Base-by-base conservation (phyloP, 805 yeast species). In the Tetrapisispora taiwanensis region DNA sequence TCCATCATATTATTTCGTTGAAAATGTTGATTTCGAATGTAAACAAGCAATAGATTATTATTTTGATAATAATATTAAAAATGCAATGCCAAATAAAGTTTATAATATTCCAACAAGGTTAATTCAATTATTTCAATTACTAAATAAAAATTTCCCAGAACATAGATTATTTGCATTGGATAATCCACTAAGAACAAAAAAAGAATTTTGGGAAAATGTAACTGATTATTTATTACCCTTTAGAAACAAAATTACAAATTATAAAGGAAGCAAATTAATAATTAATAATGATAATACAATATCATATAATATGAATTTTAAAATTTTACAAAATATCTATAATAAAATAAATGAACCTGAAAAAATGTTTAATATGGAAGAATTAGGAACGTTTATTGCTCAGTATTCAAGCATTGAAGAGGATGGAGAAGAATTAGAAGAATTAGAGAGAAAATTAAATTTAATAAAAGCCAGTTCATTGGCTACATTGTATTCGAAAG, bases 141-240 rank as follows among this genome's bases (percentile, higher is more conserved):
- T 60, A 30, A 48, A 52, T 33, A 37, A 36, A 4, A 45, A 50
- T 37, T 51, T 56, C 8, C 63, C 64, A 6, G 58, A 54, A 34
- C 54, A 58, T 42, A 49, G 51, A 27, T 39, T 61, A 3, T 51
- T 61, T 33, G 53, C 56, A 17, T 43, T 61, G 14, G 66, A 61
- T 41, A 39, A 43, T 3, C 56, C 58, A n/a, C 19, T 36, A 3
- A 14, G 39, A 36, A n/a, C 30, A 4, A 36, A 36, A 15, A 22
- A 12, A 36, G 12, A n/a, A 9, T 24, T 24, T 15, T 2, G 22
- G 2, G 30, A 36, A 13, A 42, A 42, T 1, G 15, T 52, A 22
- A 30, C 41, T 20, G 39, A 52, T 4, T 40, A 46, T 40, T 7
- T 48, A 26, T 46, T 46, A 36, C 24, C 39, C 3, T 33, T 38